Evolutionary conservation across 352 stramenopile genomes (phyloP).

Genomic region (Phytophthora litchii): DNA sequence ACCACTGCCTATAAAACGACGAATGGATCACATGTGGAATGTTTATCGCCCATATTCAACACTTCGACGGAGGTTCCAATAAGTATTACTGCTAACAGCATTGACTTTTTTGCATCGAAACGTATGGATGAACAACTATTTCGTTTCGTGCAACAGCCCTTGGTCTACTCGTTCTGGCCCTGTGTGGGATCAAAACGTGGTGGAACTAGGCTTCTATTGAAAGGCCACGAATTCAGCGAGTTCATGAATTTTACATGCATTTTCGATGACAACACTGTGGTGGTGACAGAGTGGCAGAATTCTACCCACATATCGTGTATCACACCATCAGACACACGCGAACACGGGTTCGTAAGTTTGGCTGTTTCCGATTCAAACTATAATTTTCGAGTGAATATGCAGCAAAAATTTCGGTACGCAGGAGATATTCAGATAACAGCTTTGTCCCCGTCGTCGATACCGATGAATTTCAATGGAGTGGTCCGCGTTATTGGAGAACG

Average conservation of each 20-base stretch:
- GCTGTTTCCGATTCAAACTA: constrained; percentile 25
- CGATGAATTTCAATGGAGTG: constrained; percentile 43
- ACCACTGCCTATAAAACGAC: constrained; percentile 1
- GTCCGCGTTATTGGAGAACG: constrained; percentile 33
- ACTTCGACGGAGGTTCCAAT: constrained; percentile 16
- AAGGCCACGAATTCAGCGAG: constrained; percentile 34
- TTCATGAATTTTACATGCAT: constrained; percentile 35
- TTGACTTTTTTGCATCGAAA: constrained; percentile 41
- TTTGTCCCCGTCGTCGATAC: constrained; percentile 28
- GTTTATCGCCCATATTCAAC: constrained; percentile 24
- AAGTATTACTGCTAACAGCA: constrained; percentile 45
- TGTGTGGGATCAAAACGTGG: constrained; percentile 35
- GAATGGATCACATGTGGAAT: constrained; percentile 32
- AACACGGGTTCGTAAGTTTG: constrained; percentile 18
- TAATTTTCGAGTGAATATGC: constrained; percentile 27
- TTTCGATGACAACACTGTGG: constrained; percentile 28
- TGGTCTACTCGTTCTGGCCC: constrained; percentile 34
- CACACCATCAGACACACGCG: constrained; percentile 15
- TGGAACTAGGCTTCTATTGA: constrained; percentile 41
- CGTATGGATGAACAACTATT: constrained; percentile 20
- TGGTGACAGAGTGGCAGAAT: constrained; percentile 31
- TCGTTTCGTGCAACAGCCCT: constrained; percentile 27
- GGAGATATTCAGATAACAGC: constrained; percentile 21
- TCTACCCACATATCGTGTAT: constrained; percentile 33
- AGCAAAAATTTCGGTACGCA: constrained; percentile 41